Percentiles rank a stretch among this genome's conserved stretches.
Conservation (phyloP, 257 asterid genomes). For the Solanum gandarillasii region DNA sequence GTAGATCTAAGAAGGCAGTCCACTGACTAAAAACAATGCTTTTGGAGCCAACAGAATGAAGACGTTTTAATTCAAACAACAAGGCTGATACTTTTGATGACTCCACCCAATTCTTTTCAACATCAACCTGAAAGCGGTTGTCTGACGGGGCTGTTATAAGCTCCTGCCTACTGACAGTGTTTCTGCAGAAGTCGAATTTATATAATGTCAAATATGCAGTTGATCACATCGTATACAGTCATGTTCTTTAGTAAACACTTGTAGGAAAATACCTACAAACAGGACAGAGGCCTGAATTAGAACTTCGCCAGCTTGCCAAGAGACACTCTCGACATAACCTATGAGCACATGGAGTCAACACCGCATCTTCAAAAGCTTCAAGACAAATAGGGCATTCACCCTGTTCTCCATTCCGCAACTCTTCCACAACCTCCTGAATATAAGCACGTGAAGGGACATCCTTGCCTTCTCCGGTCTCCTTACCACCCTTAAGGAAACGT, state of each 20-base stretch:
- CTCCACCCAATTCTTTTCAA: conserved; percentile 85
- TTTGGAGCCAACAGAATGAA: conserved; percentile 49
- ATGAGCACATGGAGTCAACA: conserved; percentile 98
- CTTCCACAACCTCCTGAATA: conserved; percentile 85
- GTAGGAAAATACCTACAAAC: conserved; percentile 73
- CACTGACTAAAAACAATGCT: conserved; percentile 97
- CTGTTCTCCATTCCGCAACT: conserved; percentile 72
- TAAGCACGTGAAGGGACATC: conserved; percentile 77
- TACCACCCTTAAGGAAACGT: conserved; percentile 69
- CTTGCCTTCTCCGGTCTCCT: conserved; percentile 40
- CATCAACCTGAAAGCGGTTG: conserved; percentile 79
- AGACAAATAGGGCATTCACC: conserved; percentile 99
- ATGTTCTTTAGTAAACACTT: neutral
- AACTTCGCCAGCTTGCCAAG: conserved; percentile 85
- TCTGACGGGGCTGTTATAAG: conserved; percentile 90
- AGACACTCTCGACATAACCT: conserved; percentile 90
- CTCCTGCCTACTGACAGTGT: conserved; percentile 61
- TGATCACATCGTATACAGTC: neutral
- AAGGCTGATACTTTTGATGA: conserved; percentile 90
- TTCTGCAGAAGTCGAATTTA: conserved; percentile 32
- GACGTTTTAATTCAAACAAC: conserved; percentile 48
- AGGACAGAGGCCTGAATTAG: conserved; percentile 80
- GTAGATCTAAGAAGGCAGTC: conserved; percentile 90
- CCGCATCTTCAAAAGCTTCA: conserved; percentile 98
- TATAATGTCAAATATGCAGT: neutral